Evolutionary conservation across 1,139 yeast species (phyloP).

Genomic region (Spathaspora sp.): DNA sequence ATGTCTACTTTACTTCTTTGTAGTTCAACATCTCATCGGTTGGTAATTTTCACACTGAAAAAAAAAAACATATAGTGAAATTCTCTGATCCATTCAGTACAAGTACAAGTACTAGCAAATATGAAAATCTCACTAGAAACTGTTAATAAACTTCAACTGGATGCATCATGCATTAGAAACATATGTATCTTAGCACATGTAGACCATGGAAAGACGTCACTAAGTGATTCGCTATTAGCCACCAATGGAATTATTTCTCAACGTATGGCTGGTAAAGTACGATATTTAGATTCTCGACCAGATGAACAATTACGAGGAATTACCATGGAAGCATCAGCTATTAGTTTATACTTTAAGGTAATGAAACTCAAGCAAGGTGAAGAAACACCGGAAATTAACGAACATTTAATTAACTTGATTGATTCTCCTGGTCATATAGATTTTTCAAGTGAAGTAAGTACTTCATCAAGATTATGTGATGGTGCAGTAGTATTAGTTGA

Average conservation of each 20-base stretch:
- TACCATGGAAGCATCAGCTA: constrained; percentile 96
- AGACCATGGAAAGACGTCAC: constrained; percentile 96
- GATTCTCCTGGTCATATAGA: constrained; percentile 99
- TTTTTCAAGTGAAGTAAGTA: constrained; percentile 92
- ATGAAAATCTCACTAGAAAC: constrained; percentile 64
- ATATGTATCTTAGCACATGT: constrained; percentile 97
- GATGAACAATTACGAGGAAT: constrained; percentile 97
- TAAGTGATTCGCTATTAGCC: constrained; percentile 89
- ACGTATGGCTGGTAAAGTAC: constrained; percentile 89
- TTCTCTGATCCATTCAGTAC: neutral
- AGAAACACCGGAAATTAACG: constrained; percentile 52
- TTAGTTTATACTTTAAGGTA: constrained; percentile 78
- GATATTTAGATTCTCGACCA: constrained; percentile 89
- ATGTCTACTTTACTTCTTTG: neutral
- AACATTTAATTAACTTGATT: constrained; percentile 84
- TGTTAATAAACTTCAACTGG: constrained; percentile 63
- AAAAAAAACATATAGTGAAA: neutral
- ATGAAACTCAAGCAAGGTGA: constrained; percentile 40
- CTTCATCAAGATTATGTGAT: constrained; percentile 93
- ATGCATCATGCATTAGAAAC: constrained; percentile 73
- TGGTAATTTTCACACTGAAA: neutral
- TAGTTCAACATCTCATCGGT: neutral
- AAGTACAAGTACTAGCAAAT: too few relatives aligned
- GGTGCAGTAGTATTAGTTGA: constrained; percentile 95
- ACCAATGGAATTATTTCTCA: constrained; percentile 96